phyloP scores from a whole-genome alignment of 371 early-diverging fungal genomes.

The Syncephalis plumigaleata region DNA sequence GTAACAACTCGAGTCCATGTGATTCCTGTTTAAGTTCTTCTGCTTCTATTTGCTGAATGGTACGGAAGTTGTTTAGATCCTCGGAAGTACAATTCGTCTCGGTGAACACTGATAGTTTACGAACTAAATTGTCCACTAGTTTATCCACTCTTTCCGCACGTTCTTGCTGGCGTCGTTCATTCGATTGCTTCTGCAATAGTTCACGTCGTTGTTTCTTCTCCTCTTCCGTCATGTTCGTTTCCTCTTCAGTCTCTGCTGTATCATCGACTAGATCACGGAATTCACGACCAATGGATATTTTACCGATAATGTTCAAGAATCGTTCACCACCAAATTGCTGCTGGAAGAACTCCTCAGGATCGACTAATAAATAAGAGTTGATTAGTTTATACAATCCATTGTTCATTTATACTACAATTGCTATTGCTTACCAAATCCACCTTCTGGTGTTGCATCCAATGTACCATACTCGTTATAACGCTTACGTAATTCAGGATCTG shows the following conservation, averaged over 20 bases:
- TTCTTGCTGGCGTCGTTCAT: conserved; percentile 41
- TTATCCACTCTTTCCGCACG: conserved; percentile 51
- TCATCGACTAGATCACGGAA: conserved; percentile 61
- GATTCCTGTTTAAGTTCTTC: conserved; percentile 74
- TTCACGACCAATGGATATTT: conserved; percentile 85
- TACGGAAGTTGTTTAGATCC: conserved; percentile 30
- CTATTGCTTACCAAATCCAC: conserved; percentile 38
- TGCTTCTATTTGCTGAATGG: conserved; percentile 55
- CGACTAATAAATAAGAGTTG: conserved; percentile 24
- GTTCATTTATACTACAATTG: not conserved
- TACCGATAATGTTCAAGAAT: conserved; percentile 88
- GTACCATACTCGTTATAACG: conserved; percentile 74
- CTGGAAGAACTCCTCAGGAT: conserved; percentile 85
- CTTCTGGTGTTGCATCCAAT: conserved; percentile 44
- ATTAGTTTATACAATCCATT: not conserved
- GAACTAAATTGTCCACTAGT: conserved; percentile 44
- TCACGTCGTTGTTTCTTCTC: conserved; percentile 41
- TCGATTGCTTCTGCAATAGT: conserved; percentile 12
- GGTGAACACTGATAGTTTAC: conserved; percentile 60
- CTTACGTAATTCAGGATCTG: conserved; percentile 68
- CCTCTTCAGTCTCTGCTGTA: conserved; percentile 27
- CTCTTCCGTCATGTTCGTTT: conserved; percentile 21
- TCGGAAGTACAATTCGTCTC: conserved; percentile 34
- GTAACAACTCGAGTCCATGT: conserved; percentile 82
- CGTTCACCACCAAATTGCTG: conserved; percentile 90